Evolutionary conservation across 2,329 filamentous ascomycete genomes (phyloP), one percentile per base, ranked within the genome.

Genomic region (Tolypocladium amazonense): DNA sequence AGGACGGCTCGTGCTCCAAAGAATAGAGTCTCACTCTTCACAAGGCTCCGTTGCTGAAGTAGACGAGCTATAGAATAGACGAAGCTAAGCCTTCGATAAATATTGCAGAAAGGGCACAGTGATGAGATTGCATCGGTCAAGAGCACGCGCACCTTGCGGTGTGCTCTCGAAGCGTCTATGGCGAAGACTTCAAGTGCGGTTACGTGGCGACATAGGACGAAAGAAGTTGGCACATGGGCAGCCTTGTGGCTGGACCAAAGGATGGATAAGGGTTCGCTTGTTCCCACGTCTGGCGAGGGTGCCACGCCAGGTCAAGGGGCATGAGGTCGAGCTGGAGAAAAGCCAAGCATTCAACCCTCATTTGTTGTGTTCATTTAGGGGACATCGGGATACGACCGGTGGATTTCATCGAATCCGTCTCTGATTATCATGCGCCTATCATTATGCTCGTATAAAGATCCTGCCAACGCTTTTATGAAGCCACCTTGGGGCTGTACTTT

Each of bases 401-500:
- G 20, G 20, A 56, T n/a, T 45, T 23, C 33, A 33, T 20, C 27
- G n/a, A n/a, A 30, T 33, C 8, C 25, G 25, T n/a, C 38, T 23
- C 35, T 23, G 23, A 50, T 47, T 20, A 62, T 61, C 64, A 64
- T 70, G 65, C 66, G 65, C 68, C 68, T 60, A 61, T 71, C 66
- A 69, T 71, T 63, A 70, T 65, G 66, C 62, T 68, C 68, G 66
- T 67, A n/a, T 67, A 62, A 60, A 61, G 63, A 58, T 57, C 60
- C 39, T 59, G 54, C 59, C 58, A 25, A 50, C 27, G 54, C 52
- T 57, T 59, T 59, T 66, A 75, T 62, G 82, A 80, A 62, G 86
- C 81, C 63, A 91, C 90, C 79, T 93, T 96, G 39, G 92, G 83
- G 65, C 85, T 87, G 75, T 94, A 97, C 77, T 96, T 97, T 33